phyloP scores from a whole-genome alignment of 768 basidiomycete species.

The Flagelloscypha sp. region DNA sequence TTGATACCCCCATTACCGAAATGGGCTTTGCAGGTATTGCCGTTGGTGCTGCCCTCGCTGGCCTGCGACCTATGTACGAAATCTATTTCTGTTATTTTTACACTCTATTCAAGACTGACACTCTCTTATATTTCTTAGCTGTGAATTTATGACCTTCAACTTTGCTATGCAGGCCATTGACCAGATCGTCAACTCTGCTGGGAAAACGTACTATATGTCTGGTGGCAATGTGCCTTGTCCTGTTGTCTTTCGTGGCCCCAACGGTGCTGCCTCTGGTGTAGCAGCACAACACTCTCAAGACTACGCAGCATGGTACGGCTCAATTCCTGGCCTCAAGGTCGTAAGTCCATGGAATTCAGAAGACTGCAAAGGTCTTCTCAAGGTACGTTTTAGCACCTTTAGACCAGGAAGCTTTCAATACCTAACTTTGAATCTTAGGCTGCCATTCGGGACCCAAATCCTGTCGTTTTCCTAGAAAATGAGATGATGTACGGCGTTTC shows the following conservation, averaged over 20 bases:
- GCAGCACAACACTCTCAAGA: slow-evolving; percentile 97
- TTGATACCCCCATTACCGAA: slow-evolving; percentile 96
- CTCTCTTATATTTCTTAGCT: slow-evolving; percentile 36
- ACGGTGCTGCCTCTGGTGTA: slow-evolving; percentile 96
- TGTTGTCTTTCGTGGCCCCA: slow-evolving; percentile 98
- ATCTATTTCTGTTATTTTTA: slow-evolving; percentile 4
- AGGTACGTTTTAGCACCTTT: slow-evolving; percentile 40
- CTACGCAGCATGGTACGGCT: slow-evolving; percentile 92
- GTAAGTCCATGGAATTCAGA: slow-evolving; percentile 98
- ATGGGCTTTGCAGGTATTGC: slow-evolving; percentile 98
- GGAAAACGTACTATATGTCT: slow-evolving; percentile 99
- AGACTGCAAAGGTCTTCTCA: slow-evolving; percentile 96
- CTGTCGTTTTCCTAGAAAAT: slow-evolving; percentile 98
- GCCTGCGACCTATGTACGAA: slow-evolving; percentile 83
- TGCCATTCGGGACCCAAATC: slow-evolving; percentile 97
- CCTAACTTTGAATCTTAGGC: slow-evolving; percentile 35
- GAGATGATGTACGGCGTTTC: slow-evolving; percentile 97
- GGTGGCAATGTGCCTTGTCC: slow-evolving; percentile 98
- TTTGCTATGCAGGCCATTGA: slow-evolving; percentile 99
- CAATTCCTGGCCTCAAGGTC: slow-evolving; percentile 93
- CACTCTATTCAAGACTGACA: slow-evolving; percentile 7
- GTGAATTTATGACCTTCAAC: slow-evolving; percentile 99
- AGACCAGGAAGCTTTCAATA: not conserved
- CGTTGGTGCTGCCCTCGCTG: slow-evolving; percentile 88
- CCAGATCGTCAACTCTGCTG: slow-evolving; percentile 99